Base-by-base conservation (phyloP, 305 asterid species). In the Rubia tinctorum region DNA sequence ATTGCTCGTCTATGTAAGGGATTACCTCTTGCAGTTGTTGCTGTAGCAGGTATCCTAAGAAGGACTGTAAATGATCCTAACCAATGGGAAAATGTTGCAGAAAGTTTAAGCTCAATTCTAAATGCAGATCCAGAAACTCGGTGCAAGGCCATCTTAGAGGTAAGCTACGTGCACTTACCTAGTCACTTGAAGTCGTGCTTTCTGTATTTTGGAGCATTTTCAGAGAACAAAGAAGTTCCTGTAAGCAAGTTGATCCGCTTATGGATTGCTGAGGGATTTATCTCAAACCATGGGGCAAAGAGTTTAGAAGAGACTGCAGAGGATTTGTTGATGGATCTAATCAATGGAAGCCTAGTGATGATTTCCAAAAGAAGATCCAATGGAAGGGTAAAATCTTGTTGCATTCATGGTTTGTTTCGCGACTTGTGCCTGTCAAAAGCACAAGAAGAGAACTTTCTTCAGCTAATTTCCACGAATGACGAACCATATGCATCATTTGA, bases 1-100 rank as follows among this genome's bases (percentile, higher is more conserved):
- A 65, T 39, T 39, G 69, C 69, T 39, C 49, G 49, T 39, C 69
- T 17, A 39, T 65, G 69, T 65, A 17, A 65, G 20, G 69, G 69
- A 39, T 65, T 65, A 65, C 69, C 69, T 65, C 69, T 65, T 39
- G 69, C 69, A 17, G 69, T 65, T 65, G 69, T 65, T 65, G 49
- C 69, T 7, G 51, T 39, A 5, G 69, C 69, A 8, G 49, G 69
- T 18, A 39, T 65, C 30, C 27, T 65, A 3, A 37, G 40, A 61
- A 61, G 69, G 69, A 17, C 69, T 37, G 27, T 15, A 18, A 39
- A 65, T 39, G 22, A 37, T 6, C 49, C n/a, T 18, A 17, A 18
- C 3, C 15, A 7, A 22, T 39, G 69, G 69, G 40, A 15, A 65
- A 65, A 18, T 20, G 43, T 65, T 18, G 69, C 30, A 2, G 30